Base-by-base conservation (phyloP, 352 stramenopile species). In the Phytophthora pseudosyringae region DNA sequence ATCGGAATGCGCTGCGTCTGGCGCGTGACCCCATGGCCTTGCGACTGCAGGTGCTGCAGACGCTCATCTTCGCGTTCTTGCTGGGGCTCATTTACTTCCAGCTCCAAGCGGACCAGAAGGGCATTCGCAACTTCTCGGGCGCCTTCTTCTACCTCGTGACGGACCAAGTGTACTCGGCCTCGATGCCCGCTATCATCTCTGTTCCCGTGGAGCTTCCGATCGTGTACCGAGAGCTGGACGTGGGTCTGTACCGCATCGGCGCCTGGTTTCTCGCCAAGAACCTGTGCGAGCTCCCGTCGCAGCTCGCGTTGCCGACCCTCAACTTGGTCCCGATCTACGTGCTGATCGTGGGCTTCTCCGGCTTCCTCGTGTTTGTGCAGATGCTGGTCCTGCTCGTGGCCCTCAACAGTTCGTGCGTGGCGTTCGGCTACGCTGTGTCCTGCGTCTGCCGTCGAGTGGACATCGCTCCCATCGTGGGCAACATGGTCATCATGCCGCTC, bases 91-190 rank as follows among this genome's bases (percentile, higher is more conserved):
- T 84, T 51, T 81, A 81, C 70, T 74, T 81, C 29, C 71, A 84
- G 55, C 59, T 84, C 5, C 32, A 69, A 12, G 25, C 76, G 16
- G 61, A 69, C 44, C 75, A 81, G 51, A 71, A 71, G 26, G 73
- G 73, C 8, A 60, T 81, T 32, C 74, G 76, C 32, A 75, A 71
- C 13, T 84, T 80, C 33, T 64, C 66, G 0, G 75, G 75, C 6
- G 75, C 58, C 6, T 73, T 84, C 52, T 84, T 84, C 61, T 84
- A 78, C 52, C 67, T 81, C 28, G 51, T 81, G 21, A 73, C 72
- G 16, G 75, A 81, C 36, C 73, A 81, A 56, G 66, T 74, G 12
- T 81, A 78, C 51, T 63, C 48, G 4, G 48, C 62, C 0, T 66
- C 66, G 12, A 80, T 70, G 47, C 75, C 75, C 16, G 66, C 68